phyloP scores from a whole-genome alignment of 306 rosid species.

The Rosa persica region DNA sequence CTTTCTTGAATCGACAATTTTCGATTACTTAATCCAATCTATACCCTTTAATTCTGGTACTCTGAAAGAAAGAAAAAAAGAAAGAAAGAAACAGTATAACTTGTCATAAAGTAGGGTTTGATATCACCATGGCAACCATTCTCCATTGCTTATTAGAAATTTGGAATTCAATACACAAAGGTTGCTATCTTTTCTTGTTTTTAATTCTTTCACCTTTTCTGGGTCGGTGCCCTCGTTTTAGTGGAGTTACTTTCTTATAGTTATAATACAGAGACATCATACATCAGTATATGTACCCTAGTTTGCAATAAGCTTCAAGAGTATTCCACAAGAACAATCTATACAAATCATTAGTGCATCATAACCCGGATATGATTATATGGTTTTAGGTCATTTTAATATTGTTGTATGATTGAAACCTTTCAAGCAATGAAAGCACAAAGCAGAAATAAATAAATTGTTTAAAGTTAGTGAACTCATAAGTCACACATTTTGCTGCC shows the following conservation, averaged over 20 bases:
- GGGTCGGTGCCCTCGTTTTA: conserved; percentile 16
- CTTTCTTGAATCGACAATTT: neutral
- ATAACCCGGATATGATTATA: neutral
- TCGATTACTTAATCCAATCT: neutral
- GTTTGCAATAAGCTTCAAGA: neutral
- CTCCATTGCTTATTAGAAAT: conserved; percentile 7
- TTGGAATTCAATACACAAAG: conserved; percentile 16
- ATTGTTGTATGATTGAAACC: conserved; percentile 19
- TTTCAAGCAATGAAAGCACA: conserved; percentile 9
- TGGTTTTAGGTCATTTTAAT: neutral
- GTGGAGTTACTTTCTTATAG: conserved; percentile 11
- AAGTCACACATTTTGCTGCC: conserved; percentile 11
- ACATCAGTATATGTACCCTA: neutral
- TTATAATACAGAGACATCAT: neutral
- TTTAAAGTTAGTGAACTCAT: conserved; percentile 11
- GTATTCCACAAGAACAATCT: neutral
- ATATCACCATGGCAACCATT: neutral
- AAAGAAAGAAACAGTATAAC: neutral
- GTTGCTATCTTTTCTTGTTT: conserved; percentile 9
- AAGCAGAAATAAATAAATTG: conserved; percentile 2
- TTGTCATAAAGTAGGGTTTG: conserved; percentile 8
- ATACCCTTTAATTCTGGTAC: neutral
- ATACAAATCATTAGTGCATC: conserved; percentile 16
- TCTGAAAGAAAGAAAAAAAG: neutral
- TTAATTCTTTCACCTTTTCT: neutral